Evolutionary conservation across 2,329 filamentous ascomycete species (phyloP).

Genomic region (Aspergillus carbonarius): DNA sequence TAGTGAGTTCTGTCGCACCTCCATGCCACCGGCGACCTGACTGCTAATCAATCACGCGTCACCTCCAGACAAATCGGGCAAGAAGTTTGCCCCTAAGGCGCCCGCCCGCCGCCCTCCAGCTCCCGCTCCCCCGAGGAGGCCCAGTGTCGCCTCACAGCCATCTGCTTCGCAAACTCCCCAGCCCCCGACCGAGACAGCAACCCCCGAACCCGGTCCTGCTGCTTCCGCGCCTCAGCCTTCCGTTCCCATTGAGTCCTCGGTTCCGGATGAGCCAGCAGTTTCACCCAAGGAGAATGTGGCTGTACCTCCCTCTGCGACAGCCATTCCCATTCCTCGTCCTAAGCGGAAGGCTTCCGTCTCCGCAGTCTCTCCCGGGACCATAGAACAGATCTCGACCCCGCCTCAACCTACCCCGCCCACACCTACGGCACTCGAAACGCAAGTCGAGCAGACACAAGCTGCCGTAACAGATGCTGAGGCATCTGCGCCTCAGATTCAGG

Average conservation of each 20-base stretch:
- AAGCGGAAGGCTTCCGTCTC: conserved; percentile 29
- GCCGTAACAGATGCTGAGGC: neutral
- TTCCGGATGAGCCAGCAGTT: conserved; percentile 15
- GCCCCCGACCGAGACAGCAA: conserved; percentile 19
- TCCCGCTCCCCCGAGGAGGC: conserved; percentile 36
- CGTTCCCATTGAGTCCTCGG: conserved; percentile 20
- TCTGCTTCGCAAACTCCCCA: conserved; percentile 28
- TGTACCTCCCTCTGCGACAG: conserved; percentile 13
- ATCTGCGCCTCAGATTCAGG: conserved; percentile 6
- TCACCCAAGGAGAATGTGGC: conserved; percentile 1
- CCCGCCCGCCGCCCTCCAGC: conserved; percentile 54
- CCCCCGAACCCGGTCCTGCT: conserved; percentile 16
- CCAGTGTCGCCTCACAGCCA: conserved; percentile 41
- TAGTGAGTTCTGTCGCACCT: conserved; percentile 36
- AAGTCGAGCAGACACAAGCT: conserved; percentile 5
- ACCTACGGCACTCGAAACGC: conserved; percentile 13
- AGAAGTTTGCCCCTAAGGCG: conserved; percentile 75
- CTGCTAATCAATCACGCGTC: conserved; percentile 13
- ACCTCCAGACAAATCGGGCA: conserved; percentile 61
- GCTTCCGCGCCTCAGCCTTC: conserved; percentile 13
- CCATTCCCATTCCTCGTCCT: conserved; percentile 30
- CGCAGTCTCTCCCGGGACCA: conserved; percentile 11
- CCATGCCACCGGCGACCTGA: neutral
- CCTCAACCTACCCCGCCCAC: conserved; percentile 20
- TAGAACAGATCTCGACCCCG: conserved; percentile 15